Evolutionary conservation across 805 yeast genomes (phyloP), one percentile per base, ranked within the genome.

Genomic region (Teunomyces pallodes): DNA sequence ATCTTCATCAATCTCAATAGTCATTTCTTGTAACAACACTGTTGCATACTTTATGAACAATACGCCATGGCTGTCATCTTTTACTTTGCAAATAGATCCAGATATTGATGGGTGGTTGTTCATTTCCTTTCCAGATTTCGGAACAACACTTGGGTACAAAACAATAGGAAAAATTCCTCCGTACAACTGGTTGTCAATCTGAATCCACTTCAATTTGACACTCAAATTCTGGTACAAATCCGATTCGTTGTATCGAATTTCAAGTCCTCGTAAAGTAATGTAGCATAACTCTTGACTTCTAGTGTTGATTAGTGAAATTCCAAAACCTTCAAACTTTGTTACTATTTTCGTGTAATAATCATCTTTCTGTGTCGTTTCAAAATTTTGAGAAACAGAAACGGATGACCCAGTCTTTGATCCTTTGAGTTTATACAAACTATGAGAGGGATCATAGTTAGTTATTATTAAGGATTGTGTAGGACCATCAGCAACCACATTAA

Each of bases 401-500:
- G 74, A 66, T 0, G 60, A 50, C 5, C 60, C 48, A 3, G 67
- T 51, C 16, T 47, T 51, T 1, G 52, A 57, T 7, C 62, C 63
- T 46, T 64, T 64, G 43, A 84, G 60, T 60, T 86, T 87, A 63
- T 90, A 90, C 61, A 89, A 66, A 63, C 96, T 87, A 5, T 80
- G 76, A 2, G 83, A 79, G 5, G 91, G 86, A 56, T 89, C 94
- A 59, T 89, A 89, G 47, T 87, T 84, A 1, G 96, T 80, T 3
- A 94, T 85, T 4, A 90, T 86, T 53, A 94, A 76, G 0, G 96
- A 85, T 66, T 90, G 97, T 1, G 91, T 83, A 0, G 97, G 96
- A 0, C 98, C 99, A 71, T 94, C 98, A 0, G 97, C 98, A 36
- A 90, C 85, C 13, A 94, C 97, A 60, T 90, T 89, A 57, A 95